Base-by-base conservation (phyloP, 1,284 basidiomycete species). In the Farysia itapuensis region DNA sequence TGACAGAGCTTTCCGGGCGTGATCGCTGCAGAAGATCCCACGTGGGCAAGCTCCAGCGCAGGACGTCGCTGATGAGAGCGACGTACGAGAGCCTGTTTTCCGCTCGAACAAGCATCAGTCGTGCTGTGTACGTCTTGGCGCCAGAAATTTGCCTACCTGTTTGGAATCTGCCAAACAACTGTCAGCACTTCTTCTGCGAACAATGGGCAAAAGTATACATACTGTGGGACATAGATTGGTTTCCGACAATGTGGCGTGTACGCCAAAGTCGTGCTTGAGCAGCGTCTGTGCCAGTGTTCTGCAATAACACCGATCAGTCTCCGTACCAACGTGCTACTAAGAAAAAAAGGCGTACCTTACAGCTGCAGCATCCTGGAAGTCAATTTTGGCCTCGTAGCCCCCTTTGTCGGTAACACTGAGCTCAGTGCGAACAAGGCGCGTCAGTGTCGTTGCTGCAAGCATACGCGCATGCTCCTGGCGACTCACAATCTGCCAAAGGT, bases 11-110 rank as follows among this genome's bases (percentile, higher is more conserved):
- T 28, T 28, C 26, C 26, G 24, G 16, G n/a, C 35, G 40, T 12
- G 20, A 24, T 4, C 45, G 23, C 1, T 25, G 32, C 6, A 61
- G 20, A 3, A 51, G 32, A 7, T 26, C 19, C 28, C 13, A 30
- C 2, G 40, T 44, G 0, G 52, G 47, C 6, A 56, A 35, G 1
- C 38, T 22, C 24, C 38, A 42, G 0, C 9, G 16, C 2, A 61
- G 42, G 9, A 61, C 25, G 33, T 51, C 41, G 30, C 43, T 32
- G 5, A 56, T 29, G 12, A 56, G 22, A 11, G 43, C 26, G 12
- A 61, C 41, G 42, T 61, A 61, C 13, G 52, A 43, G n/a, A 61
- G 31, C 9, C 58, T 42, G 42, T 37, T n/a, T n/a, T n/a, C n/a
- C n/a, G n/a, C n/a, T n/a, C n/a, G n/a, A n/a, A n/a, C n/a, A n/a